A percentile compares a stretch with the other conserved stretches of the same genome.
Conservation (phyloP, 176 grass and related monocot genomes). For the Zoysia pacifica region DNA sequence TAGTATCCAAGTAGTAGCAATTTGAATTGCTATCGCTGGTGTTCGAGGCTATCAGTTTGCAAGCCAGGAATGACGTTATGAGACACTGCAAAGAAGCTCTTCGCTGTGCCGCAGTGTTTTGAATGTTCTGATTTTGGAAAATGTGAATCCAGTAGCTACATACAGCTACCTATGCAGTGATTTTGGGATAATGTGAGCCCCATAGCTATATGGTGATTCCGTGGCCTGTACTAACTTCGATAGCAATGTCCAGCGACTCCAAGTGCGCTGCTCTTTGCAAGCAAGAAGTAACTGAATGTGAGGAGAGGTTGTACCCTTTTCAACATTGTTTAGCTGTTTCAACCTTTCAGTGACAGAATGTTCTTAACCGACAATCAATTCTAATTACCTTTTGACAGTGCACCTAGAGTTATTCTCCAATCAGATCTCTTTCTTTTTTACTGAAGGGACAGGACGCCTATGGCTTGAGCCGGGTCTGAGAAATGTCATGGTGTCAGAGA, state of each 20-base stretch:
- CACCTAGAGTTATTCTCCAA: slow-evolving; percentile 16
- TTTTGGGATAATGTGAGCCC: slow-evolving; percentile 34
- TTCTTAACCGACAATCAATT: slow-evolving; percentile 44
- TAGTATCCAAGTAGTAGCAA: not conserved
- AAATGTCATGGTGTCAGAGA: slow-evolving; percentile 55
- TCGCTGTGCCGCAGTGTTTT: slow-evolving; percentile 25
- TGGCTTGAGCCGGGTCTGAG: slow-evolving; percentile 36
- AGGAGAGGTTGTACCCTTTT: not conserved
- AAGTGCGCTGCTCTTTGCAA: slow-evolving; percentile 15
- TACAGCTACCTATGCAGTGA: slow-evolving; percentile 17
- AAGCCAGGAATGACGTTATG: slow-evolving; percentile 36
- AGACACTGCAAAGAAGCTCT: slow-evolving; percentile 26
- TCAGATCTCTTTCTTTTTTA: slow-evolving; percentile 47
- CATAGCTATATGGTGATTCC: slow-evolving; percentile 4
- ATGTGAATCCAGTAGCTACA: slow-evolving; percentile 27
- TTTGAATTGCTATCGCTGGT: slow-evolving; percentile 20
- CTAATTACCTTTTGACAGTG: slow-evolving; percentile 49
- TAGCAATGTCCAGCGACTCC: slow-evolving; percentile 21
- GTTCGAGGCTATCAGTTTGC: slow-evolving; percentile 15
- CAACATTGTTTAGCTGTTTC: slow-evolving; percentile 36
- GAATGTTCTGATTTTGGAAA: slow-evolving; percentile 48
- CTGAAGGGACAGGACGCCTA: slow-evolving; percentile 29
- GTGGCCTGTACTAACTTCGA: slow-evolving; percentile 25
- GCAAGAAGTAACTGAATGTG: slow-evolving; percentile 19
- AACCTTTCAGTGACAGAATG: slow-evolving; percentile 52